Base-by-base conservation (phyloP, 73 alveolate genomes). In the Paramecium pentaurelia region DNA sequence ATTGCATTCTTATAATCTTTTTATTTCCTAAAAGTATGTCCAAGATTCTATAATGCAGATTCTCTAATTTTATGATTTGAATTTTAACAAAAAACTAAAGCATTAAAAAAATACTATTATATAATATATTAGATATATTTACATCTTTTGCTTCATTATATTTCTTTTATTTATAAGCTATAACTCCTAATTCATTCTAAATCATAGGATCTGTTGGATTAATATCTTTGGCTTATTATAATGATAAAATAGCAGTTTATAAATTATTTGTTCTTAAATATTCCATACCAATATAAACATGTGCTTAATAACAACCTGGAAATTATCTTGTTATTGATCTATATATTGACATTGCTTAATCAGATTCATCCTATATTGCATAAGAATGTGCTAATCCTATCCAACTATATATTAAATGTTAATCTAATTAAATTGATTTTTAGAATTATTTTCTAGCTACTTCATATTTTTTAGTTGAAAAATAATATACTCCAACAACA, bases 231-330 rank as follows among this genome's bases (percentile, higher is more conserved):
- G 99, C 99, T 71, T 97, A 96, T 73, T 97, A 93, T 92, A 98
- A 97, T 8, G 98, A 93, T 42, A 97, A 95, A 34, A 97, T 93
- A 42, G 99, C 99, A 28, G 99, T 98, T 87, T 97, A 92, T 22
- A 97, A 93, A 92, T 98, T 98, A 84, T 97, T 98, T 27, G 99
- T 98, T 77, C 99, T 95, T 27, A 97, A 92, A 89, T 97, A 98
- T 92, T 98, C 99, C 99, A 98, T 98, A 7, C 99, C 99, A 64
- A 98, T 98, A 94, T 95, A 98, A 54, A 97, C 92, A 77, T 96
- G 95, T 59, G 99, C 99, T 64, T 95, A 93, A 86, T 98, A 99
- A 60, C 99, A 98, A 22, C 99, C 99, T 2, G 99, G 99, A 97
- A 98, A 98, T 34, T 97, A 95, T 64, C 99, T 88, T 27, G 98